phyloP scores from a whole-genome alignment of 257 asterid genomes.

The Solanum phureja region DNA sequence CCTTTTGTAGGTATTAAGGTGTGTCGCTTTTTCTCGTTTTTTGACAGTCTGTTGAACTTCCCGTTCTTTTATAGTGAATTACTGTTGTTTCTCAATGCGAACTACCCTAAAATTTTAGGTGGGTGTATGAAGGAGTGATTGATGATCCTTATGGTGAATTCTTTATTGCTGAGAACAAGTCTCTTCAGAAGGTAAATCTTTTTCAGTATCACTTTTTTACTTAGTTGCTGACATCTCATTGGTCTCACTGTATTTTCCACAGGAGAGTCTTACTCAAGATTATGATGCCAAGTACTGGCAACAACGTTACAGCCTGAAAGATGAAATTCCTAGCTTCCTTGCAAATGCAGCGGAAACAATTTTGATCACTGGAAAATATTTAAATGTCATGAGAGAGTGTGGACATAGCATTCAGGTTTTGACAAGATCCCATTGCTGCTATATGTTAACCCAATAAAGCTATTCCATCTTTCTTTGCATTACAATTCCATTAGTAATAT shows the following conservation, averaged over 20 bases:
- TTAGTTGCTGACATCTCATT: not conserved
- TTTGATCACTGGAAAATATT: constrained; percentile 89
- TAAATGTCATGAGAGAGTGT: constrained; percentile 98
- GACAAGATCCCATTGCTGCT: not conserved
- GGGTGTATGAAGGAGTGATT: constrained; percentile 97
- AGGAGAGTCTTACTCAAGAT: constrained; percentile 97
- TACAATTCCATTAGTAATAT: constrained; percentile 7
- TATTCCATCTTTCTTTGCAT: not conserved
- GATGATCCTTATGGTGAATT: constrained; percentile 95
- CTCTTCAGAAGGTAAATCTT: constrained; percentile 72
- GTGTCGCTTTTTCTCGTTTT: not conserved
- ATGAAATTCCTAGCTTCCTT: constrained; percentile 88
- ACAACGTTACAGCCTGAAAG: constrained; percentile 94
- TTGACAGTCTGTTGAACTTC: not conserved
- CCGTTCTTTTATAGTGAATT: not conserved
- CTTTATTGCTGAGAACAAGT: constrained; percentile 92
- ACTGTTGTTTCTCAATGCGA: constrained; percentile 6
- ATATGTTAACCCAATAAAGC: not conserved
- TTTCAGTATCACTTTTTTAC: constrained; percentile 1
- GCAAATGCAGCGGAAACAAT: constrained; percentile 93
- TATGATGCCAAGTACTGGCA: constrained; percentile 96
- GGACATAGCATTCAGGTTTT: constrained; percentile 85
- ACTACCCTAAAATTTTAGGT: constrained; percentile 36
- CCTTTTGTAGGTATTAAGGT: not conserved
- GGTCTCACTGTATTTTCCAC: constrained; percentile 18